Evolutionary conservation across 306 rosid genomes (phyloP), one percentile per base, ranked within the genome.

Genomic region (Vigna radiata): DNA sequence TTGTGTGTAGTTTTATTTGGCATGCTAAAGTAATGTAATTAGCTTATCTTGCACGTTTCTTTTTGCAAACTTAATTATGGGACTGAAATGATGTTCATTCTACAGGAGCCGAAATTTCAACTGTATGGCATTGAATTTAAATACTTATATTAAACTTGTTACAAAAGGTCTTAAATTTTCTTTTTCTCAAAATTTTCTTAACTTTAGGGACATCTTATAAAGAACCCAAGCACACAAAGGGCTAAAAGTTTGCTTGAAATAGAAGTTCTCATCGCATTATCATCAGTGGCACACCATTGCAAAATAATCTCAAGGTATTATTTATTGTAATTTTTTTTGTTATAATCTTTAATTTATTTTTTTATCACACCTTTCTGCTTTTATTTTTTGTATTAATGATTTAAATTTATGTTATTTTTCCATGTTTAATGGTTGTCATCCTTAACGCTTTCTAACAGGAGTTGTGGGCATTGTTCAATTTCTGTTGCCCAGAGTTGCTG

Each of bases 231-330:
- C 84, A 94, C 98, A 21, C 98, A 94, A 77, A 89, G 98, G 61
- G 97, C 97, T 83, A 90, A 94, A 90, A 91, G 97, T 87, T 87
- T 94, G 88, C 97, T 90, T 6, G 95, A 89, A 81, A 91, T 91
- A 83, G 96, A 25, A 76, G 98, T 81, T 86, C 89, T 33, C 91
- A 87, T 84, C 91, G 98, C 76, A 91, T 94, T 70, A 73, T 91
- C 71, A 91, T 94, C 36, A 91, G 97, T 49, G 98, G 98, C 62
- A 94, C 96, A 3, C 98, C 97, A 29, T 83, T 94, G 77, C 98
- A 94, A 81, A 94, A 94, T 83, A 92, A 94, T 89, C 85, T 94
- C 0, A 92, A 94, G 97, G 98, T 94, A 87, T 58, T 41, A 8
- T 41, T 64, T 65, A 39, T 10, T 52, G 54, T 54, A 65, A 65